Evolutionary conservation across 2,329 filamentous ascomycete species (phyloP).

Genomic region (Xylaria sp.): DNA sequence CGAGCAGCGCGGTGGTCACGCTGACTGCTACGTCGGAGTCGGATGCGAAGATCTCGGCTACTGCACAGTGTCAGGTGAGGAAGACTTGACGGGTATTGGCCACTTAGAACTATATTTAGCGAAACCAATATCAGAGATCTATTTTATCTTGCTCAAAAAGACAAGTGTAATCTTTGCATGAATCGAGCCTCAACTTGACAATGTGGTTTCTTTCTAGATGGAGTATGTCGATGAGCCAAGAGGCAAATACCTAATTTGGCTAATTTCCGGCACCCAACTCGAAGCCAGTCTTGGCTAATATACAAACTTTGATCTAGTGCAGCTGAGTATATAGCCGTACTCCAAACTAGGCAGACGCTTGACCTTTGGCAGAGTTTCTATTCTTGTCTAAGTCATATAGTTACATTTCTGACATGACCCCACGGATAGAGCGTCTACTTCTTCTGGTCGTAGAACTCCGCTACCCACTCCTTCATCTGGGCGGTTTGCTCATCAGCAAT

Average conservation of each 20-base stretch:
- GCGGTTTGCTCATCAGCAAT: slow-evolving; percentile 57
- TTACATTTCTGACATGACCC: slow-evolving; percentile 15
- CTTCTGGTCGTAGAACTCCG: slow-evolving; percentile 51
- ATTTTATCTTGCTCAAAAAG: background rate
- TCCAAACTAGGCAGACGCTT: background rate
- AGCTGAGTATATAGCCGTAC: background rate
- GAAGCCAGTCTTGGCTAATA: background rate
- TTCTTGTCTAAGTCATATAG: slow-evolving; percentile 1
- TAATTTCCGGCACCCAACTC: too few species aligned
- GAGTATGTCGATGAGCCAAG: background rate
- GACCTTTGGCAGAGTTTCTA: background rate
- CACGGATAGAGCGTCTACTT: slow-evolving; percentile 16
- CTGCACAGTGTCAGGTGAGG: slow-evolving; percentile 20
- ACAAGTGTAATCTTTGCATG: background rate
- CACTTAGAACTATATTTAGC: slow-evolving; percentile 1
- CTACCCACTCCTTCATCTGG: slow-evolving; percentile 60
- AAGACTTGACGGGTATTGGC: background rate
- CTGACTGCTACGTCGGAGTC: slow-evolving; percentile 54
- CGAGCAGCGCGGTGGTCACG: slow-evolving; percentile 46
- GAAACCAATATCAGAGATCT: background rate
- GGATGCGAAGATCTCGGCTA: slow-evolving; percentile 33
- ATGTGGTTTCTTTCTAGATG: background rate
- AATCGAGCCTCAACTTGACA: background rate
- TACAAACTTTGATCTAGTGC: too few species aligned
- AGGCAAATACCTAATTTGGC: background rate